Evolutionary conservation across 371 early-diverging fungal genomes (phyloP).

Genomic region (Sporodiniella umbellata): DNA sequence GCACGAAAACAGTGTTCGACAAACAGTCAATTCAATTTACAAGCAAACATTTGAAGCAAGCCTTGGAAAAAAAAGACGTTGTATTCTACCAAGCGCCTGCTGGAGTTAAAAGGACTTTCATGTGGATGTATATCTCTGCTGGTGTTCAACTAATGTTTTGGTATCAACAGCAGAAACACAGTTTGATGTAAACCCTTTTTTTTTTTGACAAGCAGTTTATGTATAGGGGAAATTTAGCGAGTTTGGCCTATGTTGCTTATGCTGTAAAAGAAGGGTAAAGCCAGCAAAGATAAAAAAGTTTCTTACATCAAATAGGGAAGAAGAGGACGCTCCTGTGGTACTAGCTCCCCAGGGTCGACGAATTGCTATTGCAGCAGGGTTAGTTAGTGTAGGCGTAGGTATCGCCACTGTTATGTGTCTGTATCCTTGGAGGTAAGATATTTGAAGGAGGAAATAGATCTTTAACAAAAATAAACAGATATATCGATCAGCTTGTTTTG

Average conservation of each 20-base stretch:
- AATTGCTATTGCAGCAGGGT: constrained; percentile 37
- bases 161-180: constrained; percentile 14
- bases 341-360: constrained; percentile 40
- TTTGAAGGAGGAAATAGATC: neutral
- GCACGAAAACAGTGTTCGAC: constrained; percentile 11
- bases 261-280: constrained; percentile 35
- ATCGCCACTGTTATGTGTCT: constrained; percentile 45
- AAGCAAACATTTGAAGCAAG: constrained; percentile 32
- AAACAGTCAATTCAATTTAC: constrained; percentile 20
- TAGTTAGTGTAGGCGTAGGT: constrained; percentile 39
- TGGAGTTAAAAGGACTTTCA: constrained; percentile 34
- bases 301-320: constrained; percentile 17
- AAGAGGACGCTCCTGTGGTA: constrained; percentile 34
- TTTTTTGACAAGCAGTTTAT: too few relatives aligned
- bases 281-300: neutral
- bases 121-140: constrained; percentile 46
- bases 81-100: constrained; percentile 44
- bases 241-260: constrained; percentile 44
- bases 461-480: constrained; percentile 18
- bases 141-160: constrained; percentile 51
- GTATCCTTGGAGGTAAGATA: constrained; percentile 48
- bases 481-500: constrained; percentile 36
- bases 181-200: too few relatives aligned
- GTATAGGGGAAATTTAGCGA: constrained; percentile 48
- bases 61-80: constrained; percentile 34